phyloP scores from a whole-genome alignment of 1,139 yeast genomes.

The Geotrichum carabidarum region DNA sequence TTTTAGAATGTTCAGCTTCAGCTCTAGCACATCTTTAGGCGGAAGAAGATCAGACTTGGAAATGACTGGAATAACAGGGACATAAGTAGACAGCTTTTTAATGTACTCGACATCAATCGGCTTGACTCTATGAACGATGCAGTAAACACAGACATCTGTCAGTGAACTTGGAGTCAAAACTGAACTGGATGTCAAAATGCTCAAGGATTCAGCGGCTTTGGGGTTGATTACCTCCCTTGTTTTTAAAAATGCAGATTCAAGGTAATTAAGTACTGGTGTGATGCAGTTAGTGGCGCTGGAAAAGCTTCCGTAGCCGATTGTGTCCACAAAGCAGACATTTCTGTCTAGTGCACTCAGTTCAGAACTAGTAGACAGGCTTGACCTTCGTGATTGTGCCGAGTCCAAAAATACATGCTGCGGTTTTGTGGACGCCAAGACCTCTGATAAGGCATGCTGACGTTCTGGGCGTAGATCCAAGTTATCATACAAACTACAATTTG shows the following conservation, averaged over 20 bases:
- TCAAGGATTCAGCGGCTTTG: conserved; percentile 23
- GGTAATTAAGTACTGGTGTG: conserved; percentile 25
- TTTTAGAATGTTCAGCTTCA: conserved; percentile 26
- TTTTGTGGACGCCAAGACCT: conserved; percentile 6
- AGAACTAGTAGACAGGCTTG: conserved; percentile 26
- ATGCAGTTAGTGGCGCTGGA: conserved; percentile 22
- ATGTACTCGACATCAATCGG: conserved; percentile 30
- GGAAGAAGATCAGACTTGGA: conserved; percentile 27
- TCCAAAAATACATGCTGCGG: neutral
- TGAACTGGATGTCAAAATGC: conserved; percentile 29
- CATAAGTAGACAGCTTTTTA: conserved; percentile 24
- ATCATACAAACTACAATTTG: neutral
- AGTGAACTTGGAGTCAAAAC: conserved; percentile 30
- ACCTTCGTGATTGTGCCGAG: conserved; percentile 25
- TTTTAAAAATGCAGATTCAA: conserved; percentile 28
- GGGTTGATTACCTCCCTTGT: conserved; percentile 32
- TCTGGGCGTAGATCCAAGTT: neutral
- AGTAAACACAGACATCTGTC: conserved; percentile 34
- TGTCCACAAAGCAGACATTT: conserved; percentile 31
- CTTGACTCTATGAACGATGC: conserved; percentile 25
- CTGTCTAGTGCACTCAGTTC: conserved; percentile 27
- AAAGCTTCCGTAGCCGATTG: conserved; percentile 24
- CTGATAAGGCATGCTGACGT: conserved; percentile 1
- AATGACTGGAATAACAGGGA: conserved; percentile 33
- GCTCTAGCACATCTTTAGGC: conserved; percentile 22